Conservation (phyloP, 2,329 filamentous ascomycete genomes). For the Berkeleyomyces basicola region DNA sequence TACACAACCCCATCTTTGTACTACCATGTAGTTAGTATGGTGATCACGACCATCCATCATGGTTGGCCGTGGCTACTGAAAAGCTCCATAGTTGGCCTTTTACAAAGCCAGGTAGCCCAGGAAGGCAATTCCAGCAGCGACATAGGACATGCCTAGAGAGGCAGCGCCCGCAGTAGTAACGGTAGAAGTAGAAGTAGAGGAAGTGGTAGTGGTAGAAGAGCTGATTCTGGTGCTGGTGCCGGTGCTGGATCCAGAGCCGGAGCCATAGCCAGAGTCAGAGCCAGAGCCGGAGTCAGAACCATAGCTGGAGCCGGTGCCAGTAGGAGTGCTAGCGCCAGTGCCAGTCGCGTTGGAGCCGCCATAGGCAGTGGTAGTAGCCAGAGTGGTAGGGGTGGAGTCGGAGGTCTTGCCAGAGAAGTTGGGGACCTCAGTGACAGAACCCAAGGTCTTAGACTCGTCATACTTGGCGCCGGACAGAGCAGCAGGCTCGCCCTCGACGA, state of each 20-base stretch:
- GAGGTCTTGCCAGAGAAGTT: not conserved
- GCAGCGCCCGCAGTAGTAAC: constrained; percentile 1
- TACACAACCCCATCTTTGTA: not conserved
- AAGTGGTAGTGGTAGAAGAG: not conserved
- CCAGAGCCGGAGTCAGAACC: not conserved
- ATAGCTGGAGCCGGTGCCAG: not conserved
- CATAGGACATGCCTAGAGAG: constrained; percentile 3
- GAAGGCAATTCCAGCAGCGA: constrained; percentile 8
- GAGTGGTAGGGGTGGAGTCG: not conserved
- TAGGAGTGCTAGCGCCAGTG: not conserved
- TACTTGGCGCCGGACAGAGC: not conserved
- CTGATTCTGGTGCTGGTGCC: not conserved
- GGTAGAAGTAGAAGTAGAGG: not conserved
- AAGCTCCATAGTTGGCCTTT: not conserved
- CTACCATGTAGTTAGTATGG: not conserved
- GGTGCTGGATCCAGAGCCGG: not conserved
- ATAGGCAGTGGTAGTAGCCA: not conserved
- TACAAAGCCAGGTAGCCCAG: constrained; percentile 10
- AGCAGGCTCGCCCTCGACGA: constrained; percentile 24
- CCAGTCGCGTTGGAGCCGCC: not conserved
- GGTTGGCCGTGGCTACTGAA: not conserved
- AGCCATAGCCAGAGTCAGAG: not conserved
- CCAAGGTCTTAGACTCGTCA: constrained; percentile 7
- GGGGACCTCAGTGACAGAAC: constrained; percentile 17
- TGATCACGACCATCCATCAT: not conserved